phyloP scores from a whole-genome alignment of 768 basidiomycete species.

The Trametes elegans region DNA sequence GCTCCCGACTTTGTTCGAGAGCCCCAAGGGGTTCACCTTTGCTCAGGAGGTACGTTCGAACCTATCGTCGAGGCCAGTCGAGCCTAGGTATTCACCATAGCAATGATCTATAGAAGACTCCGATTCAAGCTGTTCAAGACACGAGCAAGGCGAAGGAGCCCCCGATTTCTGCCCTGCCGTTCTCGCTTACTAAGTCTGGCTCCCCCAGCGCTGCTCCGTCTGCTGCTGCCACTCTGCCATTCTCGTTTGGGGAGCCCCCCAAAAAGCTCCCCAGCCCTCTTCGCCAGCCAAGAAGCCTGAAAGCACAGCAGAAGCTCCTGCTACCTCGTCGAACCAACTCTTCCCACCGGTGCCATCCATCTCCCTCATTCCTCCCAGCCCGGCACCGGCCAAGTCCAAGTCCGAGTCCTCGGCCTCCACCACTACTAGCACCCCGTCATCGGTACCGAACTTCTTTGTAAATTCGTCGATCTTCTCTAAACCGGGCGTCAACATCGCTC shows the following conservation, averaged over 20 bases:
- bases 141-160: constrained; percentile 54
- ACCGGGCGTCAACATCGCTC: constrained; percentile 19
- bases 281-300: neutral
- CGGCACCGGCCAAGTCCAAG: constrained; percentile 19
- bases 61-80: too few relatives aligned
- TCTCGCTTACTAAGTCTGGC: constrained; percentile 49
- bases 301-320: neutral
- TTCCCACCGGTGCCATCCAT: constrained; percentile 26
- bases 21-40: constrained; percentile 66
- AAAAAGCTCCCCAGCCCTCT: constrained; percentile 20
- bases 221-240: constrained; percentile 18
- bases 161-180: constrained; percentile 63
- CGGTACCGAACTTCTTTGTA: constrained; percentile 66
- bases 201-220: constrained; percentile 17
- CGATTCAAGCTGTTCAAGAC: constrained; percentile 36
- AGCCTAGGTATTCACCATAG: too few relatives aligned
- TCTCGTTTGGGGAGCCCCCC: constrained; percentile 18
- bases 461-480: constrained; percentile 47
- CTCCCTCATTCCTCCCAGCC: constrained; percentile 31
- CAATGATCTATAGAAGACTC: constrained; percentile 23
- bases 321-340: constrained; percentile 6
- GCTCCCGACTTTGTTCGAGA: constrained; percentile 50
- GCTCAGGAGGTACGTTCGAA: constrained; percentile 52
- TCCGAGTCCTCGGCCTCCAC: constrained; percentile 3
- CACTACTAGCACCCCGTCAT: constrained; percentile 19